These are phyloP conservation scores for Annulohypoxylon stygium DNA, from an alignment of 495 filamentous ascomycete species.

Conservation along the genomic window DNA sequence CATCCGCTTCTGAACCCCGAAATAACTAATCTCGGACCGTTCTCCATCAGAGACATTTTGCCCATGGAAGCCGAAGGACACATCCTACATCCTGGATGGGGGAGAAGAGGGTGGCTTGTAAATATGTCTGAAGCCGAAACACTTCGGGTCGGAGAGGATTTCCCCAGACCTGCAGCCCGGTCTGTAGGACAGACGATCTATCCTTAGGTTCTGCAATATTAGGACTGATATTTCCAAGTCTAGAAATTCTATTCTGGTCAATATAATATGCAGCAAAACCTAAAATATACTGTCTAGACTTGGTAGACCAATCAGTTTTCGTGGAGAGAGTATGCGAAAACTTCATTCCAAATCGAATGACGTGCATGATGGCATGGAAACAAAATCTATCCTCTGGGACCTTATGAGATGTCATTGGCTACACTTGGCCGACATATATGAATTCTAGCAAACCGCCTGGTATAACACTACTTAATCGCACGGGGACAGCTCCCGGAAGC, in stretches of 20 bases:
- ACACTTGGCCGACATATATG: not conserved
- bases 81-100: conserved; percentile 1
- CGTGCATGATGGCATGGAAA: conserved; percentile 4
- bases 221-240: not conserved
- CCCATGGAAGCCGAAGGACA: not conserved
- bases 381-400: not conserved
- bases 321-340: not conserved
- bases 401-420: not conserved
- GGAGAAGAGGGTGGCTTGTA: conserved; percentile 4
- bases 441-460: conserved; percentile 19
- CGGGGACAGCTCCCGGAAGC: not conserved
- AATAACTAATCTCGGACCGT: not conserved
- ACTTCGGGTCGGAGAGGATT: conserved; percentile 36
- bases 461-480: conserved; percentile 5
- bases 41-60: not conserved
- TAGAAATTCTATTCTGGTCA: not conserved
- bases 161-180: conserved; percentile 14
- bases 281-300: not conserved
- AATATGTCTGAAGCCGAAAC: conserved; percentile 45
- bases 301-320: conserved; percentile 1
- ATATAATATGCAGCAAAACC: conserved; percentile 8
- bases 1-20: not conserved
- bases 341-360: not conserved
- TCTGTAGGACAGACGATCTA: conserved; percentile 21
- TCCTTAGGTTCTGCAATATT: conserved; percentile 11